These are phyloP conservation scores for Russula vinacea DNA, from an alignment of 768 basidiomycete genomes.

Conservation along the genomic window DNA sequence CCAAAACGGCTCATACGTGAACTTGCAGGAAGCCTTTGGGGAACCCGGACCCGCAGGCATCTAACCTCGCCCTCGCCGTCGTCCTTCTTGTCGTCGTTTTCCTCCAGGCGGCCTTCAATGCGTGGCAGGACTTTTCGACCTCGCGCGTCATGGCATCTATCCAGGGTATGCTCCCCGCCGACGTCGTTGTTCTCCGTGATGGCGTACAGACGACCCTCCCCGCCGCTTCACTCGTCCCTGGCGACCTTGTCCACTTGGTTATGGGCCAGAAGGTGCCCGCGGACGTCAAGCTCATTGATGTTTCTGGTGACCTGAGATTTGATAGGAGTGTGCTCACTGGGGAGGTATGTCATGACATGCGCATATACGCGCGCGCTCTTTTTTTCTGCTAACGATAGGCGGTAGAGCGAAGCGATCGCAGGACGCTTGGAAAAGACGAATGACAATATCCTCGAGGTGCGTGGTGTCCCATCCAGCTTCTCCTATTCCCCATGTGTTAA, in stretches of 20 bases:
- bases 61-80: conserved; percentile 60
- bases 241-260: conserved; percentile 59
- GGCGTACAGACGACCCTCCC: conserved; percentile 44
- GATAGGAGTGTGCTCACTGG: conserved; percentile 67
- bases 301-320: conserved; percentile 55
- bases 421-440: conserved; percentile 35
- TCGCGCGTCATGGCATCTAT: conserved; percentile 60
- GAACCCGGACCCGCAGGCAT: conserved; percentile 47
- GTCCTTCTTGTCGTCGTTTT: conserved; percentile 47
- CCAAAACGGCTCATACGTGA: too few relatives aligned
- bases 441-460: conserved; percentile 33
- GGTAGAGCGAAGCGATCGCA: conserved; percentile 28
- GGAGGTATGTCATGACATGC: conserved; percentile 41
- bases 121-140: conserved; percentile 56
- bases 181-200: conserved; percentile 60
- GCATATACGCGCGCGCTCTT: too few relatives aligned
- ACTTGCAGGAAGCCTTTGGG: conserved; percentile 55
- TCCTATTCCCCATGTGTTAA: conserved; percentile 23
- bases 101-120: conserved; percentile 45
- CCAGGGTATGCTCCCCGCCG: conserved; percentile 62
- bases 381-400: conserved; percentile 31
- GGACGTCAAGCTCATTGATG: conserved; percentile 61
- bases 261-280: conserved; percentile 72
- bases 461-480: not conserved
- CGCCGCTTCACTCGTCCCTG: conserved; percentile 61